Conservation (phyloP, 306 rosid genomes). For the Castanea mollissima region DNA sequence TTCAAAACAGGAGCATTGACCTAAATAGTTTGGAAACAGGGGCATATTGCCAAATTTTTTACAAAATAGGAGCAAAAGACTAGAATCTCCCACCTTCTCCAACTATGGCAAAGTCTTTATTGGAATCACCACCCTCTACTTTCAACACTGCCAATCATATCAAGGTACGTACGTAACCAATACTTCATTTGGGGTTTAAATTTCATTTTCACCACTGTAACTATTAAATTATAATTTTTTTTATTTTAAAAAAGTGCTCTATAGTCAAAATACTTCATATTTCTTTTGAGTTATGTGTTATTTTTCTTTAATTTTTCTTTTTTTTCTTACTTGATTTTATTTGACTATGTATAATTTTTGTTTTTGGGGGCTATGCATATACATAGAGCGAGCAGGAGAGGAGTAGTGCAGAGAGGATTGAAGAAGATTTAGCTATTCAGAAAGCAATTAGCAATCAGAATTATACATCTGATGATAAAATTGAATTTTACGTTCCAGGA, state of each 20-base stretch:
- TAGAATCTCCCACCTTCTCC: too few species aligned
- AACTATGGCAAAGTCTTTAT: not conserved
- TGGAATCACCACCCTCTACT: not conserved
- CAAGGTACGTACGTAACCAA: not conserved
- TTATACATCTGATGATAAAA: conserved; percentile 32
- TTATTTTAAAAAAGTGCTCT: too few species aligned
- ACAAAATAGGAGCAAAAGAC: too few species aligned
- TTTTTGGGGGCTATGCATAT: too few species aligned
- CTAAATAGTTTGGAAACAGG: too few species aligned
- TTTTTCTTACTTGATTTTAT: not conserved
- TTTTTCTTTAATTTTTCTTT: not conserved
- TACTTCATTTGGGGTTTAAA: not conserved
- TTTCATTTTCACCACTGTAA: too few species aligned
- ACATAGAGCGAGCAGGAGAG: not conserved
- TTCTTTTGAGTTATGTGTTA: not conserved
- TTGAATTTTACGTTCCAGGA: conserved; percentile 47
- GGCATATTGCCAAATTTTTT: too few species aligned
- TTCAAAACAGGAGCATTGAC: too few species aligned
- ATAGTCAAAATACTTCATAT: not conserved
- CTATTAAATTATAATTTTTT: too few species aligned
- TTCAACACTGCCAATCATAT: not conserved
- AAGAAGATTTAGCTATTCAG: conserved; percentile 47
- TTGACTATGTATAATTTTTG: too few species aligned
- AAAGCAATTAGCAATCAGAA: conserved; percentile 36
- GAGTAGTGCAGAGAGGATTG: conserved; percentile 29